A percentile compares a stretch with the other conserved stretches of the same genome.
phyloP scores from a whole-genome alignment of 805 yeast species.

The Candida dajiaensis region DNA sequence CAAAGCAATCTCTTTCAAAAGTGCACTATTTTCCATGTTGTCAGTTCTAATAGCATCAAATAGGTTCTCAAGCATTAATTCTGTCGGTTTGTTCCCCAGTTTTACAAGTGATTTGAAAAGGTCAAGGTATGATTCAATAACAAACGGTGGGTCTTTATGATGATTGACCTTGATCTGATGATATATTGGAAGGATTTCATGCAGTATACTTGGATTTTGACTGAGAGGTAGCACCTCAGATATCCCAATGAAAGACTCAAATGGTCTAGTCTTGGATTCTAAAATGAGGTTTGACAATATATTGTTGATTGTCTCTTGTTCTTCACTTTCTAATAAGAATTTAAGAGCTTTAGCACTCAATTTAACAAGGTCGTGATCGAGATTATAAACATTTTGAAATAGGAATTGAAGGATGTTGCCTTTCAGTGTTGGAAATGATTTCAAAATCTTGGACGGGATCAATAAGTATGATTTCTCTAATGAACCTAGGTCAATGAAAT shows the following conservation, averaged over 20 bases:
- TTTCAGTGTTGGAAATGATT: constrained; percentile 19
- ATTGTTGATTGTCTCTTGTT: neutral
- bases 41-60: constrained; percentile 20
- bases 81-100: neutral
- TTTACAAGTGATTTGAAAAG: constrained; percentile 14
- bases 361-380: constrained; percentile 37
- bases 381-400: constrained; percentile 26
- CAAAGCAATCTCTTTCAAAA: constrained; percentile 10
- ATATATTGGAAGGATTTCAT: constrained; percentile 7
- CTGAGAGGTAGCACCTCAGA: constrained; percentile 15
- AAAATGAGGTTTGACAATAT: constrained; percentile 4
- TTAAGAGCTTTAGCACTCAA: constrained; percentile 35
- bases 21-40: constrained; percentile 6
- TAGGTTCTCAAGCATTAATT: constrained; percentile 10
- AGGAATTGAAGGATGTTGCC: constrained; percentile 28
- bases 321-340: constrained; percentile 7
- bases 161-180: constrained; percentile 14
- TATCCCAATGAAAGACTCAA: constrained; percentile 17
- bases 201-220: neutral
- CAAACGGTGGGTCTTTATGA: constrained; percentile 18
- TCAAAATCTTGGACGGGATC: constrained; percentile 27
- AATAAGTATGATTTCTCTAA: constrained; percentile 33
- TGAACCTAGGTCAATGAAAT: constrained; percentile 42
- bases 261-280: constrained; percentile 7
- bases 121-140: constrained; percentile 21